A percentile compares a stretch with the other conserved stretches of the same genome.
phyloP scores from a whole-genome alignment of 768 basidiomycete genomes.

The Russula griseocarnosa region DNA sequence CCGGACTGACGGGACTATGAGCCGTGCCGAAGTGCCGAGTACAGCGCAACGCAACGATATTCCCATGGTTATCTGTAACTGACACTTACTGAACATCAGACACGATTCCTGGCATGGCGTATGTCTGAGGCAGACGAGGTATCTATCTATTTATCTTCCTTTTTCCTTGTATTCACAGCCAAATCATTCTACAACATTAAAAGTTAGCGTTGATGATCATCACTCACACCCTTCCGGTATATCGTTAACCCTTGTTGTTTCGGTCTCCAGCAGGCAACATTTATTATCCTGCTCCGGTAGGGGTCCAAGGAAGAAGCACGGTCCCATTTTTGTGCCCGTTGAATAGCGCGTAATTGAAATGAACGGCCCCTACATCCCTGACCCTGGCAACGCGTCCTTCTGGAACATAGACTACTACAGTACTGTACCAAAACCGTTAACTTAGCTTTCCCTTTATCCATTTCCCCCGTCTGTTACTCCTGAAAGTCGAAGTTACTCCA shows the following conservation, averaged over 20 bases:
- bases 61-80: conserved; percentile 7
- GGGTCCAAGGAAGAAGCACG: conserved; percentile 20
- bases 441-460: conserved; percentile 31
- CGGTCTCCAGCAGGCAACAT: conserved; percentile 14
- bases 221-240: too few species aligned
- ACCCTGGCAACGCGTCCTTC: conserved; percentile 46
- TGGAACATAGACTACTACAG: conserved; percentile 87
- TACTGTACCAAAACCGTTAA: conserved; percentile 72
- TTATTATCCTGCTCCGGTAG: conserved; percentile 6
- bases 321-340: background rate
- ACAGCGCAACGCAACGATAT: too few species aligned
- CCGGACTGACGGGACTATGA: background rate
- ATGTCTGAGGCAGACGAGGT: conserved; percentile 70
- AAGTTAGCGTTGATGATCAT: background rate
- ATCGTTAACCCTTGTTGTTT: background rate
- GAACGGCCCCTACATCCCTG: conserved; percentile 47
- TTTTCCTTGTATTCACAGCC: background rate
- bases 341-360: background rate
- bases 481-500: background rate
- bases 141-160: conserved; percentile 5
- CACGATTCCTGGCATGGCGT: conserved; percentile 48
- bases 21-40: background rate
- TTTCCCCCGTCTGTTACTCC: background rate
- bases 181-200: conserved; percentile 29
- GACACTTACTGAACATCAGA: background rate